These are phyloP conservation scores for Meyerozyma guilliermondii DNA, from an alignment of 1,139 yeast species.

Conservation along the genomic window DNA sequence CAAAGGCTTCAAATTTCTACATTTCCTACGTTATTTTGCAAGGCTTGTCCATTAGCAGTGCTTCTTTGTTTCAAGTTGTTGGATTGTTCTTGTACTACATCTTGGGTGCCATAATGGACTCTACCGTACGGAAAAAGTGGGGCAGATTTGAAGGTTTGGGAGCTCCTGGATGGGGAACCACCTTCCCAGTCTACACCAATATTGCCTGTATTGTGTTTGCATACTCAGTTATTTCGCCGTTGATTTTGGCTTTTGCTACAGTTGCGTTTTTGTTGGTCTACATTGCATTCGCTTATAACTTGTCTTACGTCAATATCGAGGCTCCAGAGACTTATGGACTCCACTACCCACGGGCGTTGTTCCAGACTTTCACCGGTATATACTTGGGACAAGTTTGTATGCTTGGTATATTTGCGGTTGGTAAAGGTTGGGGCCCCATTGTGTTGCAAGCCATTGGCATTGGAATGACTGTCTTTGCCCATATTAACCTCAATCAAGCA, in stretches of 20 bases:
- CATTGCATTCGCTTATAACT: constrained; percentile 74
- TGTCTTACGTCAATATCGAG: constrained; percentile 61
- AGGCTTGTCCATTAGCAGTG: constrained; percentile 79
- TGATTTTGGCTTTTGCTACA: constrained; percentile 60
- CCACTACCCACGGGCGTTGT: constrained; percentile 81
- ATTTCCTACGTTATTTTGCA: constrained; percentile 70
- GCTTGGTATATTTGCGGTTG: constrained; percentile 80
- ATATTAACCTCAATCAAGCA: constrained; percentile 54
- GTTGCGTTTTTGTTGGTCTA: constrained; percentile 68
- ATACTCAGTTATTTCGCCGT: constrained; percentile 79
- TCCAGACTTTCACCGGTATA: constrained; percentile 83
- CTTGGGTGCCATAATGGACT: constrained; percentile 65
- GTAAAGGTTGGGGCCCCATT: constrained; percentile 94
- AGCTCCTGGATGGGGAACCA: constrained; percentile 78
- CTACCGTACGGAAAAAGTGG: constrained; percentile 86
- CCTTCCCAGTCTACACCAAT: constrained; percentile 79
- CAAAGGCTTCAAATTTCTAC: constrained; percentile 85
- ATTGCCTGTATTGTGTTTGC: constrained; percentile 76
- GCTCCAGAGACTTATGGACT: constrained; percentile 76
- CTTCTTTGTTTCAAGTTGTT: constrained; percentile 72
- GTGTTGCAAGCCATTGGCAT: constrained; percentile 67
- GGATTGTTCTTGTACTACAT: constrained; percentile 66
- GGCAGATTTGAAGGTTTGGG: constrained; percentile 60
- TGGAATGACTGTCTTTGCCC: constrained; percentile 61
- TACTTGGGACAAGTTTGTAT: constrained; percentile 84